These are phyloP conservation scores for Cavenderia fasciculata DNA, from an alignment of 78 protist genomes.

Conservation along the genomic window DNA sequence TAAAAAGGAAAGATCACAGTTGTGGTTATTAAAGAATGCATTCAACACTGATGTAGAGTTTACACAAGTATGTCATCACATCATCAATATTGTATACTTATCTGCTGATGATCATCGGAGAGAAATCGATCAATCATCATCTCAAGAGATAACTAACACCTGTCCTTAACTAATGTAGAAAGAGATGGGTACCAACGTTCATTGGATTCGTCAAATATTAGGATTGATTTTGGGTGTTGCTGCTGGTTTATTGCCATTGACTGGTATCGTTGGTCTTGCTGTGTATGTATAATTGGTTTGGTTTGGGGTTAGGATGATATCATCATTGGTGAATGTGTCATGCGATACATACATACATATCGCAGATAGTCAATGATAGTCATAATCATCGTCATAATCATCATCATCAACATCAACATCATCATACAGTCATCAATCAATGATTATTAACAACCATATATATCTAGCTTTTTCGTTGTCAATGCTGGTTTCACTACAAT, in stretches of 20 bases:
- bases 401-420: not conserved
- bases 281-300: not conserved
- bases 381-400: not conserved
- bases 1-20: constrained; percentile 32
- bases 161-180: constrained; percentile 13
- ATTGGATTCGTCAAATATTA: constrained; percentile 60
- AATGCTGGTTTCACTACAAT: constrained; percentile 32
- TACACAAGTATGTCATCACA: constrained; percentile 29
- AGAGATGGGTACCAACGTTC: constrained; percentile 35
- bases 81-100: constrained; percentile 4
- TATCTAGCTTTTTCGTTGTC: not conserved
- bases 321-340: no score
- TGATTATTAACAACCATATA: not conserved
- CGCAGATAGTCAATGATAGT: no score
- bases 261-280: constrained; percentile 13
- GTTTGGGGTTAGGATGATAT: no score
- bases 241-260: constrained; percentile 23
- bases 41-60: constrained; percentile 42
- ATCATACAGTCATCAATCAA: not conserved
- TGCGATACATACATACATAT: no score
- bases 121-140: no score
- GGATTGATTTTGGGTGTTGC: constrained; percentile 15
- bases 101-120: no score
- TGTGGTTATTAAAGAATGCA: constrained; percentile 34
- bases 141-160: no score